These are phyloP conservation scores for Gaertneriomyces semiglobifer DNA, from an alignment of 192 early-diverging fungal species.

Conservation along the genomic window DNA sequence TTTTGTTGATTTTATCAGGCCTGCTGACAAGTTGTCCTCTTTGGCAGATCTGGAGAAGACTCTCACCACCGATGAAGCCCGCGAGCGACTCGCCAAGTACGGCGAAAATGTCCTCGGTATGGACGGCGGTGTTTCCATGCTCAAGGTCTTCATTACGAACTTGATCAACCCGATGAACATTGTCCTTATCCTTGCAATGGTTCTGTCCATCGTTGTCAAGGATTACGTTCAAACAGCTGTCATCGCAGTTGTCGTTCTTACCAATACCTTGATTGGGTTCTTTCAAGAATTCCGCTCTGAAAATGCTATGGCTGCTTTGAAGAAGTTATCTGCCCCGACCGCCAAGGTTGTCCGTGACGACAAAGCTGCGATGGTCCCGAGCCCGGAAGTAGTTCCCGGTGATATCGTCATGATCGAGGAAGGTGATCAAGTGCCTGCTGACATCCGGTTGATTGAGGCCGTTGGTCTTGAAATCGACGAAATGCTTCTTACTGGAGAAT, in stretches of 20 bases:
- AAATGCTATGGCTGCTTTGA: slow-evolving; percentile 38
- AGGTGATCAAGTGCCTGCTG: slow-evolving; percentile 35
- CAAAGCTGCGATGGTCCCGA: slow-evolving; percentile 23
- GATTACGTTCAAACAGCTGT: slow-evolving; percentile 37
- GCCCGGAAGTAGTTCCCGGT: slow-evolving; percentile 33
- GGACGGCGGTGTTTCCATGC: slow-evolving; percentile 25
- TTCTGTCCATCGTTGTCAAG: slow-evolving; percentile 16
- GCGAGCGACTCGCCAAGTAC: slow-evolving; percentile 3
- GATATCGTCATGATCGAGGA: slow-evolving; percentile 41
- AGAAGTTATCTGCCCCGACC: slow-evolving; percentile 41
- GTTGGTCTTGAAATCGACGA: slow-evolving; percentile 45
- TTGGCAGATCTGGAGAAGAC: slow-evolving; percentile 16
- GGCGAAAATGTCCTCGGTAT: slow-evolving; percentile 28
- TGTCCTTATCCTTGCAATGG: slow-evolving; percentile 36
- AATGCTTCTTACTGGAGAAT: slow-evolving; percentile 41
- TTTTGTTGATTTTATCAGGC: no score
- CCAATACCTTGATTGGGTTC: slow-evolving; percentile 39
- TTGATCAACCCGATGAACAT: slow-evolving; percentile 42
- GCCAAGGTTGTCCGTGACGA: slow-evolving; percentile 35
- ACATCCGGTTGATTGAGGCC: slow-evolving; percentile 33
- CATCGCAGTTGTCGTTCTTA: slow-evolving; percentile 36
- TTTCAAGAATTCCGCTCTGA: slow-evolving; percentile 35
- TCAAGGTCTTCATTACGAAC: slow-evolving; percentile 36
- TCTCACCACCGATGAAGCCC: slow-evolving; percentile 4
- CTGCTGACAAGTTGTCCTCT: neutral